These are phyloP conservation scores for Aspergillus sp. DNA, from an alignment of 2,329 filamentous ascomycete species.

Conservation along the genomic window DNA sequence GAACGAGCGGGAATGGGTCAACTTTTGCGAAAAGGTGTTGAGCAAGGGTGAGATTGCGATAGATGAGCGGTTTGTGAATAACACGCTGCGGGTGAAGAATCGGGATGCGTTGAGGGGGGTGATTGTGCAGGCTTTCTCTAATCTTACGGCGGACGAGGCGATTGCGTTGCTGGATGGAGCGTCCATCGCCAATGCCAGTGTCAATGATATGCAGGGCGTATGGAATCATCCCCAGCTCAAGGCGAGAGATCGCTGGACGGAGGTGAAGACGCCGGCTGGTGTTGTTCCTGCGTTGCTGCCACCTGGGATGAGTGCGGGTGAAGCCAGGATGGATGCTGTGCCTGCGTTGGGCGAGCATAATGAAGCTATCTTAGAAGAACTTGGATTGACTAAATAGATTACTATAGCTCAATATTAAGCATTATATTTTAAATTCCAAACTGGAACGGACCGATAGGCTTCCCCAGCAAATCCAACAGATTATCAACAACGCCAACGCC, in stretches of 20 bases:
- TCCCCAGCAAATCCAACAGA: slow-evolving; percentile 5
- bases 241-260: slow-evolving; percentile 48
- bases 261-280: slow-evolving; percentile 46
- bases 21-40: slow-evolving; percentile 46
- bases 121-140: slow-evolving; percentile 41
- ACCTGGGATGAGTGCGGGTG: slow-evolving; percentile 38
- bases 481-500: slow-evolving; percentile 5
- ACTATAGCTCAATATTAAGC: not conserved
- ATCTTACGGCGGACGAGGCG: slow-evolving; percentile 36
- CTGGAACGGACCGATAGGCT: slow-evolving; percentile 5
- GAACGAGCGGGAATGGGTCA: slow-evolving; percentile 54
- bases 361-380: slow-evolving; percentile 41
- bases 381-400: slow-evolving; percentile 23
- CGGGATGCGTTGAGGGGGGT: slow-evolving; percentile 43
- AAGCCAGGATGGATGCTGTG: slow-evolving; percentile 33
- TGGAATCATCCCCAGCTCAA: slow-evolving; percentile 52
- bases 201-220: slow-evolving; percentile 52
- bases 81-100: slow-evolving; percentile 44
- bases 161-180: slow-evolving; percentile 43
- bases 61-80: slow-evolving; percentile 46
- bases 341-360: slow-evolving; percentile 50
- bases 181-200: slow-evolving; percentile 51
- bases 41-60: slow-evolving; percentile 36
- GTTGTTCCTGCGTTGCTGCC: slow-evolving; percentile 47
- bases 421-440: not conserved